phyloP scores from a whole-genome alignment of 352 stramenopile species.

The Detonula confervacea region DNA sequence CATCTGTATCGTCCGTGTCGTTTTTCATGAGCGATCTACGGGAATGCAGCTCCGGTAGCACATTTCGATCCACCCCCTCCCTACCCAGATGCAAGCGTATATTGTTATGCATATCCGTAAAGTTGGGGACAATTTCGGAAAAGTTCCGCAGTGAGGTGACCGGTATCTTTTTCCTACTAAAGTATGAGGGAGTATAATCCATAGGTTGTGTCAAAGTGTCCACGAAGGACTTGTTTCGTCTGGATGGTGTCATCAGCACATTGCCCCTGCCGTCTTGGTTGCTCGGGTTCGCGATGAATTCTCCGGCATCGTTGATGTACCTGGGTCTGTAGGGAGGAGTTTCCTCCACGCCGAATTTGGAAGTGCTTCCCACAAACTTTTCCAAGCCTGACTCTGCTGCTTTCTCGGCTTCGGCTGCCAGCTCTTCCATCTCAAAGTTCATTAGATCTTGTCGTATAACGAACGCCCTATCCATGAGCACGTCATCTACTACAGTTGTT shows the following conservation, averaged over 20 bases:
- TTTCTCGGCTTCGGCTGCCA: slow-evolving; percentile 59
- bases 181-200: slow-evolving; percentile 30
- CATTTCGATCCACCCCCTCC: slow-evolving; percentile 25
- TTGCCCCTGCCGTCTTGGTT: background rate
- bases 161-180: slow-evolving; percentile 42
- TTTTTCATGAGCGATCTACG: slow-evolving; percentile 10
- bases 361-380: slow-evolving; percentile 54
- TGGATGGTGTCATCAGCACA: slow-evolving; percentile 19
- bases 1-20: slow-evolving; percentile 11
- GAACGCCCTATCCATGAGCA: slow-evolving; percentile 38
- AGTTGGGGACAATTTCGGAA: slow-evolving; percentile 50
- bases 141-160: slow-evolving; percentile 47
- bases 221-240: slow-evolving; percentile 6
- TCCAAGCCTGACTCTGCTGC: slow-evolving; percentile 58
- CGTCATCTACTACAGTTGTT: slow-evolving; percentile 36
- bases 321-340: slow-evolving; percentile 4
- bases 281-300: background rate
- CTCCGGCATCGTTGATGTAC: slow-evolving; percentile 19
- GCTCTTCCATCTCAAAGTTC: slow-evolving; percentile 60
- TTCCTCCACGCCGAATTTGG: slow-evolving; percentile 49
- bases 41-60: slow-evolving; percentile 19
- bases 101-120: slow-evolving; percentile 56
- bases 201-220: background rate
- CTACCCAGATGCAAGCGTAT: slow-evolving; percentile 43
- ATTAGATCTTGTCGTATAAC: slow-evolving; percentile 44